phyloP scores from a whole-genome alignment of 139 green algal species.

The Nannochloris sp. region DNA sequence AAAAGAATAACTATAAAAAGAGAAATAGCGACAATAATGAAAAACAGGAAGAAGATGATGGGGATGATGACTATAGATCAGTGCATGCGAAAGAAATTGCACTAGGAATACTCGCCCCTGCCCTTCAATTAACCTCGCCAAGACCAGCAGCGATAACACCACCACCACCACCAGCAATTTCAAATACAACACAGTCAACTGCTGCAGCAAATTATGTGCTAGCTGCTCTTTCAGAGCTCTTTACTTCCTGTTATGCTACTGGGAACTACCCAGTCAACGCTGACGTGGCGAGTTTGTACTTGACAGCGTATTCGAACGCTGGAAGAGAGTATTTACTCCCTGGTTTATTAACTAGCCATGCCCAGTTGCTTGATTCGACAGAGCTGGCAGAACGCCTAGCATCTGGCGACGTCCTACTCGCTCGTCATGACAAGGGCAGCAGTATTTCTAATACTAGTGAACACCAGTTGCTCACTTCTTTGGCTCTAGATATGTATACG shows the following conservation, averaged over 20 bases:
- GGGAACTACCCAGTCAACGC: background rate
- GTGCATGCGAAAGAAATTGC: background rate
- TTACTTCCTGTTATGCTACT: conserved; percentile 3
- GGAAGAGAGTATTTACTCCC: background rate
- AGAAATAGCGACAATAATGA: too few relatives aligned
- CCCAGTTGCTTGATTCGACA: conserved; percentile 10
- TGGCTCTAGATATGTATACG: background rate
- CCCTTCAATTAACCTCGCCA: background rate
- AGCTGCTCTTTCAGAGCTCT: conserved; percentile 6
- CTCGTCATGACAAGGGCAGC: background rate
- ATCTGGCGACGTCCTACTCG: background rate
- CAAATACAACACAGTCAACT: too few relatives aligned
- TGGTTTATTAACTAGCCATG: conserved; percentile 4
- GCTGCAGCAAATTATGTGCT: conserved; percentile 3
- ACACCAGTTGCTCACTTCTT: too few relatives aligned
- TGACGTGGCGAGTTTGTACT: background rate
- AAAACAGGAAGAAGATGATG: too few relatives aligned
- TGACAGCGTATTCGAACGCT: background rate
- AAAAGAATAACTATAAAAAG: background rate
- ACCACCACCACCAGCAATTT: background rate
- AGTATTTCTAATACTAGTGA: too few relatives aligned
- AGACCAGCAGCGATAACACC: background rate
- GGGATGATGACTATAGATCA: too few relatives aligned
- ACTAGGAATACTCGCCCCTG: background rate
- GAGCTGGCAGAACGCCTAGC: conserved; percentile 8